Base-by-base conservation (phyloP, 441 rosid species). In the Rhodomyrtus psidioides region DNA sequence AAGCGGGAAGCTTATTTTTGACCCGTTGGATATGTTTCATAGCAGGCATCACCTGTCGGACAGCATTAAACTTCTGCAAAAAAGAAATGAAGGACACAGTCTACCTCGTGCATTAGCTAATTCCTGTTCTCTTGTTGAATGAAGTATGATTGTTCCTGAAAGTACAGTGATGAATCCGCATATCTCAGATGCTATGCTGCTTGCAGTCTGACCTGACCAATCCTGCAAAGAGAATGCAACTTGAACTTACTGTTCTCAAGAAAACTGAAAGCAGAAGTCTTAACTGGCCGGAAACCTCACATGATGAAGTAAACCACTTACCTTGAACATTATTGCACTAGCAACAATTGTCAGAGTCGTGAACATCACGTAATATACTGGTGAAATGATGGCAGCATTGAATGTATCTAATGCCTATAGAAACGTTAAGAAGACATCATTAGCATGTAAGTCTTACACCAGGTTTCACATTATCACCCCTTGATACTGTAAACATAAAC, bases 281-380 rank as follows among this genome's bases (percentile, higher is more conserved):
- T 65, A 19, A 65, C 49, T 19, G n/a, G 79, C n/a, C 76, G 83
- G 46, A 87, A 84, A 89, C 46, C 83, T 82, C 39, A 30, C 46
- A 59, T 27, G 65, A 76, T 16, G 30, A 81, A 65, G 82, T 39
- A 56, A 55, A 58, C 44, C 84, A 58, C 82, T 84, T 86, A 93
- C 95, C 97, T 93, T 94, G 84, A 93, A 94, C 95, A 94, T 93
- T 85, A 94, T 93, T 55, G 90, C 93, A 89, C 95, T 93, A n/a
- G 97, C 95, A 83, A 90, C 87, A 42, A 93, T 93, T 75, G 97
- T 93, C 84, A 94, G 93, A 34, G 97, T 92, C 53, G 95, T 94
- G 87, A 94, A 93, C 97, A 93, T 90, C 59, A 93, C 97, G 82
- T 93, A 94, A 81, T 93, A 93, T 46, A 94, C 92, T 4, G 97